Evolutionary conservation across 257 asterid genomes (phyloP).

Genomic region (Solanum paucissectum): DNA sequence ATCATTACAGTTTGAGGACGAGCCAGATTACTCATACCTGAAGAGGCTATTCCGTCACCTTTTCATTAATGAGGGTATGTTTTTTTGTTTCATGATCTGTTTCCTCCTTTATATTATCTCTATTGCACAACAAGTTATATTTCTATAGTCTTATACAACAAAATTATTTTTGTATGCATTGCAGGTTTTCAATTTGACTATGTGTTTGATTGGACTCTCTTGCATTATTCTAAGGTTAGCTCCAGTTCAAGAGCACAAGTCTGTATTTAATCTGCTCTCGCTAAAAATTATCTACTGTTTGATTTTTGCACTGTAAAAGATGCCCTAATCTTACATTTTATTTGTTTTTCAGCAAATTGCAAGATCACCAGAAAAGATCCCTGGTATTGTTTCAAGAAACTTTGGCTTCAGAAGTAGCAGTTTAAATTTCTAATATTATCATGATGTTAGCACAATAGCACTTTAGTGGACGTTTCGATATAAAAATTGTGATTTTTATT

Average conservation of each 20-base stretch:
- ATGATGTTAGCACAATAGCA: background rate
- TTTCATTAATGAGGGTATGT: slow-evolving; percentile 64
- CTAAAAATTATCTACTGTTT: background rate
- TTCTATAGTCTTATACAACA: background rate
- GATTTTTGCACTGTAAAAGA: background rate
- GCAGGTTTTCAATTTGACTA: slow-evolving; percentile 79
- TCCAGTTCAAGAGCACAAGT: slow-evolving; percentile 61
- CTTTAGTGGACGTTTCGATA: background rate
- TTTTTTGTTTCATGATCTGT: background rate
- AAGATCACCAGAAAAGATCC: slow-evolving; percentile 48
- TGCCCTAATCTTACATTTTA: background rate
- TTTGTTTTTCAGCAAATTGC: slow-evolving; percentile 36
- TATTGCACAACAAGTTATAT: background rate
- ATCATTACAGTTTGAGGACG: slow-evolving; percentile 72
- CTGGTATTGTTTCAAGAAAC: slow-evolving; percentile 37
- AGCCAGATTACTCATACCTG: slow-evolving; percentile 83
- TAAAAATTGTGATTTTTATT: background rate
- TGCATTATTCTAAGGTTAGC: slow-evolving; percentile 64
- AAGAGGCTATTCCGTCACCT: slow-evolving; percentile 74
- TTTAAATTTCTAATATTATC: background rate
- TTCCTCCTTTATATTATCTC: background rate
- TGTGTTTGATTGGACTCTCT: slow-evolving; percentile 80
- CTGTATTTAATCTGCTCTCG: background rate
- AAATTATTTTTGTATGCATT: background rate
- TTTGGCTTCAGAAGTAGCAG: background rate